Evolutionary conservation across 83 land plant species (phyloP), one percentile per base, ranked within the genome.

Genomic region (Larix sibirica): DNA sequence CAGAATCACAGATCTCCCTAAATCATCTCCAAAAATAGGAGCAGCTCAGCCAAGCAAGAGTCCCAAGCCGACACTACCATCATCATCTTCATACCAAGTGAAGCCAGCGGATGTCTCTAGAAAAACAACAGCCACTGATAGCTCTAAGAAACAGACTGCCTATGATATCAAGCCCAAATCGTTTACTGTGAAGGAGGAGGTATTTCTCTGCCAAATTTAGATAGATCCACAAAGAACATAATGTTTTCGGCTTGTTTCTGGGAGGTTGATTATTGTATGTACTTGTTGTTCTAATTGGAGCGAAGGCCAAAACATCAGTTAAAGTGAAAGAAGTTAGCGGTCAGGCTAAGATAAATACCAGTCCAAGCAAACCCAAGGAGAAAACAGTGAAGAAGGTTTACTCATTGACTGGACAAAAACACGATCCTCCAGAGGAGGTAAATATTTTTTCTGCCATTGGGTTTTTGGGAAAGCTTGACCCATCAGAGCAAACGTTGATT

Each of bases 381-480:
- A 91, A 80, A 83, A 54, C 86, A 20, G 86, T 87, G 88, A 95
- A 93, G 95, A 95, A 95, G 80, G 92, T 88, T 18, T 95, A 83
- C 74, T 84, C 80, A 10, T 83, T 95, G 84, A 82, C 97, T 16
- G 97, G 97, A 0, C 97, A 95, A 85, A 93, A 89, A 81, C 87
- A 75, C 85, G 97, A 93, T 86, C 80, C 85, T 71, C 97, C 95
- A 40, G 97, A 95, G 91, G 97, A 95, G 97, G 97, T 95, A 73
- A 42, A 5, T 0, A 13, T 21, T 59, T 14, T 58, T 79, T 24
- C 42, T 62, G n/a, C 8, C 10, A 73, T 42, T 42, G 42, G 56
- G 33, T 36, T 69, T 28, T 67, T 13, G 38, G 17, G 38, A 50
- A 50, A 50, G 56, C 13, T 50, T 50, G 12, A 50, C 13, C 13